A percentile compares a stretch with the other conserved stretches of the same genome.
These are phyloP conservation scores for Sporothrix sp. DNA, from an alignment of 2,329 filamentous ascomycete genomes.

Conservation along the genomic window DNA sequence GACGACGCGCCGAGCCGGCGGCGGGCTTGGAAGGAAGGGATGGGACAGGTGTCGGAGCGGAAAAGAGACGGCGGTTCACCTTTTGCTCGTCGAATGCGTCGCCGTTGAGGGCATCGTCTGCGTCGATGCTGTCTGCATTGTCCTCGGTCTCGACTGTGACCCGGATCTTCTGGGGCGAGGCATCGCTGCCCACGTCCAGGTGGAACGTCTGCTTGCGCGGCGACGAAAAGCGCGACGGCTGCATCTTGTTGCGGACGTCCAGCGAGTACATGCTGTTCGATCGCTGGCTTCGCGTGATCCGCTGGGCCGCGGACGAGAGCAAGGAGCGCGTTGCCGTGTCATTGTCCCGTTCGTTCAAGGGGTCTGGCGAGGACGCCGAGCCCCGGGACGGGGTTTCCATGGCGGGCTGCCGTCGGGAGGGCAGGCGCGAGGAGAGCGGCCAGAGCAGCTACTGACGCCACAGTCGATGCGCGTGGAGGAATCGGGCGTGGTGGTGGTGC, in stretches of 20 bases:
- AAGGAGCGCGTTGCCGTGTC: not conserved
- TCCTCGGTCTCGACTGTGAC: constrained; percentile 47
- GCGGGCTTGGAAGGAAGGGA: constrained; percentile 16
- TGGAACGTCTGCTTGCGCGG: constrained; percentile 49
- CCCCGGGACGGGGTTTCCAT: constrained; percentile 15
- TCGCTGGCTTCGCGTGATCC: constrained; percentile 36
- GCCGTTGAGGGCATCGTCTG: not conserved
- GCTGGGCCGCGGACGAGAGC: constrained; percentile 25
- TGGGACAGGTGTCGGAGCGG: constrained; percentile 28
- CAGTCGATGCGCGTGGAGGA: not conserved
- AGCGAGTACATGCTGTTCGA: constrained; percentile 14
- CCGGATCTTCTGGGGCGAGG: constrained; percentile 41
- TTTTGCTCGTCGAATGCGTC: constrained; percentile 17
- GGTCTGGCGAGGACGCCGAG: constrained; percentile 41
- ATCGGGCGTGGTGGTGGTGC: not conserved
- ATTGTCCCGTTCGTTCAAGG: constrained; percentile 31
- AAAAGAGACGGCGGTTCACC: constrained; percentile 27
- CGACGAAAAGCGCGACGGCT: constrained; percentile 24
- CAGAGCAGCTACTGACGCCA: not conserved
- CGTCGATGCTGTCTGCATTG: constrained; percentile 12
- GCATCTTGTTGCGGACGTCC: constrained; percentile 3
- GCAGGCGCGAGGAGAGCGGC: not conserved
- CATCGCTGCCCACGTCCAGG: constrained; percentile 42
- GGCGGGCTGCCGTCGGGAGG: not conserved
- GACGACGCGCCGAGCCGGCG: constrained; percentile 1